Evolutionary conservation across 1,284 basidiomycete genomes (phyloP).

Genomic region (Wallemia hederae): DNA sequence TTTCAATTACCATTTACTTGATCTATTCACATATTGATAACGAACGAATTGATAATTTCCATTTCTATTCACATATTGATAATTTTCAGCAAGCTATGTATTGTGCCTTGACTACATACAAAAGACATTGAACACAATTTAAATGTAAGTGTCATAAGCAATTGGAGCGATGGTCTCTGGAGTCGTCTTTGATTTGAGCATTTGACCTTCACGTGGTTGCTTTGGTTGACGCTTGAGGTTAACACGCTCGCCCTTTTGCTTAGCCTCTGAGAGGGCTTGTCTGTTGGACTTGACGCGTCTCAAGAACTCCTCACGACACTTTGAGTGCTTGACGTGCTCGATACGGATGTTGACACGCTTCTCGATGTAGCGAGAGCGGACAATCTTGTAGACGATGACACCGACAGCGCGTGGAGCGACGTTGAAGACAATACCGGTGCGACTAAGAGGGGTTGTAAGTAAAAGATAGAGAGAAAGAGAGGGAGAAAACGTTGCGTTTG

Average conservation of each 20-base stretch:
- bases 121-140: background rate
- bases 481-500: background rate
- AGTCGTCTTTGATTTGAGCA: constrained; percentile 35
- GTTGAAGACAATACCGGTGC: constrained; percentile 95
- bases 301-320: constrained; percentile 95
- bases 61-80: no score
- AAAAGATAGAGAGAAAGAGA: background rate
- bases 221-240: constrained; percentile 62
- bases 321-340: constrained; percentile 94
- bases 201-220: constrained; percentile 51
- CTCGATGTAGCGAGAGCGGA: constrained; percentile 96
- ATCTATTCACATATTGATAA: no score
- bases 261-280: constrained; percentile 50
- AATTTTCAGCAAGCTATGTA: no score
- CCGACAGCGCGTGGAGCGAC: constrained; percentile 82
- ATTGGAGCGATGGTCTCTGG: constrained; percentile 81
- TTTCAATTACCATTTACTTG: no score
- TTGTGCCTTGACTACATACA: no score
- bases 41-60: no score
- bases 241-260: constrained; percentile 62
- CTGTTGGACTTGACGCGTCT: constrained; percentile 87
- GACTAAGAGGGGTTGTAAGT: constrained; percentile 21
- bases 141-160: constrained; percentile 23
- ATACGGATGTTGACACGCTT: constrained; percentile 98
- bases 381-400: constrained; percentile 93